These are phyloP conservation scores for Saturnispora halmiae DNA, from an alignment of 805 yeast genomes.

Conservation along the genomic window DNA sequence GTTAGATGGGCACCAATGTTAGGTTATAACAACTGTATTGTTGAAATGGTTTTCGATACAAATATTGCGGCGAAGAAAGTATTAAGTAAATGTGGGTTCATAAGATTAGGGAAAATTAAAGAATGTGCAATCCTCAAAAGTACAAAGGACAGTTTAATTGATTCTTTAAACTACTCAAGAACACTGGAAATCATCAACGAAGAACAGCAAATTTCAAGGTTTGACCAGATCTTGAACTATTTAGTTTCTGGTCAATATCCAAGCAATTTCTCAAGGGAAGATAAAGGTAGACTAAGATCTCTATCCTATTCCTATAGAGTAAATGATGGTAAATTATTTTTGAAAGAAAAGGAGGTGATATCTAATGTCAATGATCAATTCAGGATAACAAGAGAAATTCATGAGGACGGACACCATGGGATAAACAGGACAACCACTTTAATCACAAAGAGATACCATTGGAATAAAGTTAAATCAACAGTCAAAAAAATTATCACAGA, in stretches of 20 bases:
- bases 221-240: slow-evolving; percentile 67
- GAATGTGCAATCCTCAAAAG: slow-evolving; percentile 88
- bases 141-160: slow-evolving; percentile 67
- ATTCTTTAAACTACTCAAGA: slow-evolving; percentile 76
- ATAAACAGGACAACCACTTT: slow-evolving; percentile 78
- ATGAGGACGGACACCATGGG: slow-evolving; percentile 65
- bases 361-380: slow-evolving; percentile 66
- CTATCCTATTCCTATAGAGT: slow-evolving; percentile 69
- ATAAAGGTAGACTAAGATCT: slow-evolving; percentile 78
- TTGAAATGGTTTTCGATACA: slow-evolving; percentile 82
- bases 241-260: slow-evolving; percentile 84
- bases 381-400: slow-evolving; percentile 64
- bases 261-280: slow-evolving; percentile 68
- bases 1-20: slow-evolving; percentile 85
- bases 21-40: slow-evolving; percentile 77
- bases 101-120: slow-evolving; percentile 67
- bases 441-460: slow-evolving; percentile 74
- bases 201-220: slow-evolving; percentile 26
- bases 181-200: slow-evolving; percentile 48
- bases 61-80: slow-evolving; percentile 76
- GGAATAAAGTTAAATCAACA: slow-evolving; percentile 86
- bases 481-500: slow-evolving; percentile 69
- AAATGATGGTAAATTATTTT: slow-evolving; percentile 60
- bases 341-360: slow-evolving; percentile 61
- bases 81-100: slow-evolving; percentile 68